Evolutionary conservation across 1,139 yeast genomes (phyloP), one percentile per base, ranked within the genome.

Genomic region (Yamadazyma conglobata): DNA sequence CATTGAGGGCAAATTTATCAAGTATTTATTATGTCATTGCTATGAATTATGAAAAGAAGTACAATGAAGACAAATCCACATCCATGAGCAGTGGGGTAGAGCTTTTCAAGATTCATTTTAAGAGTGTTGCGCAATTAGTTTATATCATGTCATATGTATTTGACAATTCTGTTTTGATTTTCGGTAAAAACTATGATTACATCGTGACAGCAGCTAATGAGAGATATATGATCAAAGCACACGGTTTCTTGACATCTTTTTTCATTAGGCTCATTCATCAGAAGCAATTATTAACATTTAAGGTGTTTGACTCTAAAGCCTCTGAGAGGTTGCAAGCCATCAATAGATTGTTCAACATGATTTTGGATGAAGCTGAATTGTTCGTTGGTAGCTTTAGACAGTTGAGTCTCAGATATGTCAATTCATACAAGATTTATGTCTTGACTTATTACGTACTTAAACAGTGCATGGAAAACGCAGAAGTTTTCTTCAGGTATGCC

Each of bases 71-170:
- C 11, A 48, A 56, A 18, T 47, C 55, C 0, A 54, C 61, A 3
- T 56, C 67, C 3, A 58, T 64, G 52, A 55, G 51, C 30, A 65
- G 73, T 0, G 73, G 71, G 2, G 60, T 65, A 13, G 73, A 66
- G 38, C 48, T 68, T 9, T 68, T 65, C 45, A 68, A 67, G 38
- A 64, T 67, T 15, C 66, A 62, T 42, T 56, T 63, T 32, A 62
- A 64, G 35, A 56, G 66, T 42, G 72, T 66, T 29, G 60, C 66
- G 10, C 73, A 67, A 40, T 51, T 67, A 39, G 66, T 66, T 12
- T 68, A 64, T 42, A 64, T 68, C 24, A 66, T 67, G 65, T 60
- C 70, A 5, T 65, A 61, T 43, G 70, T 60, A 5, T 54, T 67
- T 33, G 74, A 68, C 33, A 63, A 66, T 39, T 60, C 69, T 10